Conservation (phyloP, 2,329 filamentous ascomycete genomes). For the Septoria linicola region DNA sequence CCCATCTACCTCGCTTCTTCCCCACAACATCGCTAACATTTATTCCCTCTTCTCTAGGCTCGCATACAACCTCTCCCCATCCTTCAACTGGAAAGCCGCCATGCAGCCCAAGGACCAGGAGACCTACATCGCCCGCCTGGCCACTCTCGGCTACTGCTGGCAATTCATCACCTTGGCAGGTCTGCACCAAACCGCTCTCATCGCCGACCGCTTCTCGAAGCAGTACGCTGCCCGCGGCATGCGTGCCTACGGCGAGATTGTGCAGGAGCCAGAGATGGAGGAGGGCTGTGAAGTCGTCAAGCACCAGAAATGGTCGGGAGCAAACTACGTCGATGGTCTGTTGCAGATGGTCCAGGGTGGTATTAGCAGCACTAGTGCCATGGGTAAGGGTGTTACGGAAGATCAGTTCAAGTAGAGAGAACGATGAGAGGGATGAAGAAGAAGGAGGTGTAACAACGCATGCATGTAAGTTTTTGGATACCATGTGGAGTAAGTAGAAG, state of each 20-base stretch:
- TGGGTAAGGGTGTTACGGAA: conserved; percentile 97
- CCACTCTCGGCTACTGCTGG: conserved; percentile 92
- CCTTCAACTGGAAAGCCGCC: conserved; percentile 99
- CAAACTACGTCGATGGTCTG: conserved; percentile 90
- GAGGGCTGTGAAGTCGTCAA: conserved; percentile 88
- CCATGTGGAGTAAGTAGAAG: not conserved
- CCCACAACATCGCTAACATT: conserved; percentile 22
- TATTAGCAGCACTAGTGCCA: conserved; percentile 85
- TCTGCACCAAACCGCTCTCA: conserved; percentile 90
- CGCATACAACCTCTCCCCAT: conserved; percentile 96
- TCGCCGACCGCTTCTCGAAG: conserved; percentile 82
- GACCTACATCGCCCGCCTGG: conserved; percentile 92
- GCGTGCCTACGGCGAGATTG: conserved; percentile 93
- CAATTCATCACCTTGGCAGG: conserved; percentile 99
- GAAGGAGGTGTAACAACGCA: conserved; percentile 1
- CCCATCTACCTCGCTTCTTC: too few relatives aligned
- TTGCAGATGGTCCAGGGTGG: conserved; percentile 97
- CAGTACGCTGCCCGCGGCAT: conserved; percentile 73
- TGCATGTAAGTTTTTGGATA: not conserved
- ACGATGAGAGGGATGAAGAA: not conserved
- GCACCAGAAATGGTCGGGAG: conserved; percentile 98
- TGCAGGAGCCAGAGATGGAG: conserved; percentile 97
- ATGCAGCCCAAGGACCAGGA: conserved; percentile 91
- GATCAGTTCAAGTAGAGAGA: conserved; percentile 71
- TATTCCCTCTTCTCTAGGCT: conserved; percentile 58